Conservation (phyloP, 2,329 filamentous ascomycete genomes). For the Chrysoporthe austroafricana region DNA sequence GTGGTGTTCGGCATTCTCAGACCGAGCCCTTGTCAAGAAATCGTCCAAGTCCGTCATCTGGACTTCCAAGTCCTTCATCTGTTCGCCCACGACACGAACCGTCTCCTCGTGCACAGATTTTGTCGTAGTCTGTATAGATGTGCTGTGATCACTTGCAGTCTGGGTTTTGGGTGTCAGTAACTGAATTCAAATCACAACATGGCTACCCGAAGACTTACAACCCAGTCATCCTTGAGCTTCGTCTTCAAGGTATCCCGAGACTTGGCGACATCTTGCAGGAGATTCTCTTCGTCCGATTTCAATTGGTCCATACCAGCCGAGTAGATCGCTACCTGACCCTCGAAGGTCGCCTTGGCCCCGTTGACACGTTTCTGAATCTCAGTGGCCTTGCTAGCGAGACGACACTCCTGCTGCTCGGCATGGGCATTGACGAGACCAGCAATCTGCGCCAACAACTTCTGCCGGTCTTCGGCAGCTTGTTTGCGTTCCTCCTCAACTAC, state of each 20-base stretch:
- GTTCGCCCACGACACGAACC: conserved; percentile 84
- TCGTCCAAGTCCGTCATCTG: conserved; percentile 91
- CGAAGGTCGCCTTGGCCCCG: conserved; percentile 66
- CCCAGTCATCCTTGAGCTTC: conserved; percentile 86
- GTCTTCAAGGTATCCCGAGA: conserved; percentile 79
- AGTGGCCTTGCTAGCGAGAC: conserved; percentile 67
- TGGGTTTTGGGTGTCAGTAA: conserved; percentile 41
- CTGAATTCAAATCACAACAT: conserved; percentile 36
- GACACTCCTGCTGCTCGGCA: conserved; percentile 71
- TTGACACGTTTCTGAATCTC: conserved; percentile 67
- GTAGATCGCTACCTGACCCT: conserved; percentile 68
- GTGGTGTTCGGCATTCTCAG: conserved; percentile 80
- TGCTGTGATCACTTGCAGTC: conserved; percentile 77
- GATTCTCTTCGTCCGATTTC: conserved; percentile 68
- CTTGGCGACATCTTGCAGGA: conserved; percentile 71
- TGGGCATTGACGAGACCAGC: conserved; percentile 75
- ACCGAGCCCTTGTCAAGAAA: conserved; percentile 81
- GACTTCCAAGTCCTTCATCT: conserved; percentile 83
- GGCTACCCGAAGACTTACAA: conserved; percentile 63
- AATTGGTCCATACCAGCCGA: conserved; percentile 74
- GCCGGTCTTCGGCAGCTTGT: conserved; percentile 73
- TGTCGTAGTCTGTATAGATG: conserved; percentile 80
- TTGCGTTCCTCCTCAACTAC: conserved; percentile 77
- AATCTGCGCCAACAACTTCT: conserved; percentile 76
- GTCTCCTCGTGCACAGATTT: conserved; percentile 90